A percentile compares a stretch with the other conserved stretches of the same genome.
Evolutionary conservation across 2,329 filamentous ascomycete genomes (phyloP).

Genomic region (Chaetomium strumarium): DNA sequence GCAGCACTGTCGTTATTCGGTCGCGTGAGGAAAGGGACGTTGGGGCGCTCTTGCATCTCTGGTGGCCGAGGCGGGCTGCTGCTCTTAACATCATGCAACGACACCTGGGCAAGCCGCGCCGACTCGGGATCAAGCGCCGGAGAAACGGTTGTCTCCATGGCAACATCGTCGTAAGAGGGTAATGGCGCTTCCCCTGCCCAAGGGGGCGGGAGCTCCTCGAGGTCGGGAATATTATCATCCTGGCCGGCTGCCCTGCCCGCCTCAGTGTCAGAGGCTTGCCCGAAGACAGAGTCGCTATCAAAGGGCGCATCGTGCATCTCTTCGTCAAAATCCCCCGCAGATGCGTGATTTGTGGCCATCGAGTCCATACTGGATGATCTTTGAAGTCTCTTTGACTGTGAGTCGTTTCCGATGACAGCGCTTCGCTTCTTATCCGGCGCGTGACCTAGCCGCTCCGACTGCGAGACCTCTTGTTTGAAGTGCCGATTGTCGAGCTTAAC

Average conservation of each 20-base stretch:
- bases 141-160: slow-evolving; percentile 4
- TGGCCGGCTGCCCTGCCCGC: neutral
- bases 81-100: slow-evolving; percentile 12
- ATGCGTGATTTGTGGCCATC: slow-evolving; percentile 42
- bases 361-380: slow-evolving; percentile 42
- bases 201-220: slow-evolving; percentile 3
- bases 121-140: neutral
- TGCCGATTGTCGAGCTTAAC: slow-evolving; percentile 32
- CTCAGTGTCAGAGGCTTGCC: neutral
- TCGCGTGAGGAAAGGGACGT: slow-evolving; percentile 1
- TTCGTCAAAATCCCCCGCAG: slow-evolving; percentile 34
- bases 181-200: neutral
- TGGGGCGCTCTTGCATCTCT: slow-evolving; percentile 20
- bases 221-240: slow-evolving; percentile 3
- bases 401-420: slow-evolving; percentile 6
- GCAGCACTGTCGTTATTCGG: neutral
- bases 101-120: slow-evolving; percentile 13
- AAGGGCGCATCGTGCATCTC: slow-evolving; percentile 25
- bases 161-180: slow-evolving; percentile 8
- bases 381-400: slow-evolving; percentile 39
- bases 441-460: slow-evolving; percentile 18
- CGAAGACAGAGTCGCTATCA: slow-evolving; percentile 11
- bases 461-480: slow-evolving; percentile 30
- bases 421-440: slow-evolving; percentile 26
- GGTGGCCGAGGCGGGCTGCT: neutral